Evolutionary conservation across 2,329 filamentous ascomycete genomes (phyloP), one percentile per base, ranked within the genome.

Genomic region (Cyclaneusma minus): DNA sequence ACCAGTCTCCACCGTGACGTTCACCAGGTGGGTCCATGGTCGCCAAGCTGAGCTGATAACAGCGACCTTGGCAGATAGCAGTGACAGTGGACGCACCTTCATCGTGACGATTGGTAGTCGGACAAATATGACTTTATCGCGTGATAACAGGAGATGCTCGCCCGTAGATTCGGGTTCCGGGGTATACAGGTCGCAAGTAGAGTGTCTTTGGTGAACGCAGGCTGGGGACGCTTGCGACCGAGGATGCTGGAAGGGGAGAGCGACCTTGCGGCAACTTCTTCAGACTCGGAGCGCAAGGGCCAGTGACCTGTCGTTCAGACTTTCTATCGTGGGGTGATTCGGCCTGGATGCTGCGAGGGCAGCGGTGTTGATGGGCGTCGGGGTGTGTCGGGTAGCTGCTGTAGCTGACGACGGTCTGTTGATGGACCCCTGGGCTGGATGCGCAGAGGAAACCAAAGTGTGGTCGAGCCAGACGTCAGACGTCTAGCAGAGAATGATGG

Each of bases 361-460:
- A 39, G 33, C 22, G 28, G 15, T 29, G 25, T 29, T 29, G 16
- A 16, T 25, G 22, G 29, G 31, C 24, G 9, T 21, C 13, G 14
- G 29, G 22, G 9, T 24, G 26, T 27, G 33, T 36, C 34, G 32
- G 28, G 32, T 28, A 35, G 44, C 49, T 52, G 49, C 47, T 39
- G 33, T 35, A 47, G 49, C 52, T 50, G 45, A 49, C 48, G 52
- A 54, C 49, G 49, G 49, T 46, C 39, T n/a, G 49, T 55, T 50
- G 52, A 52, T 47, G 40, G 47, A 43, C 46, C 44, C 52, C 49
- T 45, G 43, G 44, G 51, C 53, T 56, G 50, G 55, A 44, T 54
- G 50, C 52, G 52, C 48, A 52, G 52, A 48, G 43, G 39, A 44
- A 47, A 49, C 45, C 48, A 38, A 44, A 37, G 42, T 47, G 44